phyloP scores from a whole-genome alignment of 805 yeast species.

The Wilhelminamyces savonicus region DNA sequence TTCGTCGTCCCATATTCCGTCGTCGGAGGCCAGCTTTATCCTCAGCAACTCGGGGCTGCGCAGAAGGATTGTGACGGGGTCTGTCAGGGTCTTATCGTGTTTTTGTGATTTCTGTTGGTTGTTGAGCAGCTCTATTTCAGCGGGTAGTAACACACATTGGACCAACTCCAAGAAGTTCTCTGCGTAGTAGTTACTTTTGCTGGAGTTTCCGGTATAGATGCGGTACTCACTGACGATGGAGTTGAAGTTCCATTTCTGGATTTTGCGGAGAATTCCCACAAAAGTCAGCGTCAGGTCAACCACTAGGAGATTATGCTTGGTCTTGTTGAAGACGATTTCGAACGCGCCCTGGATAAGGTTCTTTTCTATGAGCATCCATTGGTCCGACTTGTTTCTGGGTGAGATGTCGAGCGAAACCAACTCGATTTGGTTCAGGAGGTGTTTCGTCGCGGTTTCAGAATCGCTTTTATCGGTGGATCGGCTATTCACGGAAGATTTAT shows the following conservation, averaged over 20 bases:
- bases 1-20: constrained; percentile 15
- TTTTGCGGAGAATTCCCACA: constrained; percentile 72
- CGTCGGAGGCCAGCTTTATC: constrained; percentile 4
- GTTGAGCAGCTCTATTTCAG: constrained; percentile 27
- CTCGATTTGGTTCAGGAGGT: constrained; percentile 10
- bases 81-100: constrained; percentile 2
- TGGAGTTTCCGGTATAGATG: constrained; percentile 56
- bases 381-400: constrained; percentile 36
- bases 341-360: constrained; percentile 60
- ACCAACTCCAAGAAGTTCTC: constrained; percentile 79
- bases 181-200: constrained; percentile 67
- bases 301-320: constrained; percentile 61
- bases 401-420: constrained; percentile 16
- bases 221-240: constrained; percentile 83
- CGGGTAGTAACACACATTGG: constrained; percentile 45
- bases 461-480: constrained; percentile 1
- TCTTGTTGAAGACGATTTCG: constrained; percentile 55
- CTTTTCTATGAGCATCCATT: constrained; percentile 74
- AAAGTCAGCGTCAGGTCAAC: constrained; percentile 78
- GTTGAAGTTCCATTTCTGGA: constrained; percentile 85
- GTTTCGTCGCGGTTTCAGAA: constrained; percentile 15
- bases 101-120: constrained; percentile 12
- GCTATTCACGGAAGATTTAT: too few species aligned
- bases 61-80: constrained; percentile 1
- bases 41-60: background rate